Evolutionary conservation across 139 green algal species (phyloP).

Genomic region (Chlamydomonas incerta): DNA sequence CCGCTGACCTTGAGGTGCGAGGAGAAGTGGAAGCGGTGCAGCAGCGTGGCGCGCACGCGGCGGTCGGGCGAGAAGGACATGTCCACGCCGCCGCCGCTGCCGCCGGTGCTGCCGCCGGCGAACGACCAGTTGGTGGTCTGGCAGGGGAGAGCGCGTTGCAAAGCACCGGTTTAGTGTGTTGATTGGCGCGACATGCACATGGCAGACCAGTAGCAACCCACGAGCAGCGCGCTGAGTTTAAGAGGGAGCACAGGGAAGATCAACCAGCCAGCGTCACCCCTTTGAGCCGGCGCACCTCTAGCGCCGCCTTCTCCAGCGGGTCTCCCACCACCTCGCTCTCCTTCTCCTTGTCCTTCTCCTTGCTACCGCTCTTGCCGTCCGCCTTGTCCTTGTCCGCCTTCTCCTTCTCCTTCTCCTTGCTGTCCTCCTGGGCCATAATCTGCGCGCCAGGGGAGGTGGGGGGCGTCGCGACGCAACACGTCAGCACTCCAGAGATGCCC

Average conservation of each 20-base stretch:
- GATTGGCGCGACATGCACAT: no score
- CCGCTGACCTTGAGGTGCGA: slow-evolving; percentile 86
- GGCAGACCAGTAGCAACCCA: no score
- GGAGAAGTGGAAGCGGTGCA: slow-evolving; percentile 92
- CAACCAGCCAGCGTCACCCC: no score
- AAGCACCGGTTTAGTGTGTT: no score
- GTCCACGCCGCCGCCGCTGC: not conserved
- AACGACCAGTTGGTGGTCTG: slow-evolving; percentile 66
- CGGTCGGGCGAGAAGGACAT: slow-evolving; percentile 43
- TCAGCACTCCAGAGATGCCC: no score
- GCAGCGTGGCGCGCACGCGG: slow-evolving; percentile 66
- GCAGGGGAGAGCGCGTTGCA: not conserved
- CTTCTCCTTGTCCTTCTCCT: slow-evolving; percentile 39
- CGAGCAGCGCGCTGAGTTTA: no score
- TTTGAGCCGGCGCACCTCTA: slow-evolving; percentile 67
- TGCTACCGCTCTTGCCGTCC: not conserved
- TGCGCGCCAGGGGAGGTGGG: no score
- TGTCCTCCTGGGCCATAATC: no score
- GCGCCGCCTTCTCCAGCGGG: slow-evolving; percentile 85
- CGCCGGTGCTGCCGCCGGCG: slow-evolving; percentile 13
- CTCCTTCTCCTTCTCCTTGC: not conserved
- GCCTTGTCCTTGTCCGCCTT: slow-evolving; percentile 21
- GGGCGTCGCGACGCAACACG: no score
- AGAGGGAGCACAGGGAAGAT: no score
- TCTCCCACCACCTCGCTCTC: slow-evolving; percentile 81